These are phyloP conservation scores for Pseudomonodictys pantanalensis DNA, from an alignment of 495 filamentous ascomycete species.

Conservation along the genomic window DNA sequence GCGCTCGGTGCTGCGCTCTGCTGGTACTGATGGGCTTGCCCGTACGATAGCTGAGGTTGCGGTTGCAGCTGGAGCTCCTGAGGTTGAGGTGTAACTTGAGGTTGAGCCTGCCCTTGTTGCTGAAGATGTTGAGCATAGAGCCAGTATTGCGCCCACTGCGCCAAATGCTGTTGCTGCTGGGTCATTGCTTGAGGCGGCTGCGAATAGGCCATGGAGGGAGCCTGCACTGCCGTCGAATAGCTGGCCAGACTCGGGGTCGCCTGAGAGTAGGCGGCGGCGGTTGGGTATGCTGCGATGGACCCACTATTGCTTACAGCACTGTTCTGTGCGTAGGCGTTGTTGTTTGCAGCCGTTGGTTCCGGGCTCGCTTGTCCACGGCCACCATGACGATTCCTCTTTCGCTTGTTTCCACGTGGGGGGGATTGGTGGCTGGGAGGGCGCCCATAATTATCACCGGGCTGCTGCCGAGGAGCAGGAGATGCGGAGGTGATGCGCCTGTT, in stretches of 20 bases:
- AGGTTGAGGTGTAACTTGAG: neutral
- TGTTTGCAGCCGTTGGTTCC: slow-evolving; percentile 10
- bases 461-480: slow-evolving; percentile 5
- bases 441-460: too few relatives aligned
- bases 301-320: neutral
- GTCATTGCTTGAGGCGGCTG: too few relatives aligned
- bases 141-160: slow-evolving; percentile 21
- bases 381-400: slow-evolving; percentile 1
- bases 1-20: neutral
- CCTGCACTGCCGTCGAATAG: too few relatives aligned
- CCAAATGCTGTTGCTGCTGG: slow-evolving; percentile 4
- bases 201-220: too few relatives aligned
- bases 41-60: neutral
- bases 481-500: slow-evolving; percentile 5
- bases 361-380: too few relatives aligned
- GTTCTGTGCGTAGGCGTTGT: slow-evolving; percentile 13
- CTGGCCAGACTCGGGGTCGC: too few relatives aligned
- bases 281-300: neutral
- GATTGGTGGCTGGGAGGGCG: neutral
- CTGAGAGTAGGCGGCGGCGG: neutral
- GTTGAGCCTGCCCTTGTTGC: slow-evolving; percentile 3
- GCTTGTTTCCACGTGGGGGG: slow-evolving; percentile 8
- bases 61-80: neutral
- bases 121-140: slow-evolving; percentile 7
- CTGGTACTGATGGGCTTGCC: neutral